Percentiles rank a stretch among this genome's conserved stretches.
These are phyloP conservation scores for Tritrichomonas foetus DNA, from an alignment of 208 protist species.

Conservation along the genomic window DNA sequence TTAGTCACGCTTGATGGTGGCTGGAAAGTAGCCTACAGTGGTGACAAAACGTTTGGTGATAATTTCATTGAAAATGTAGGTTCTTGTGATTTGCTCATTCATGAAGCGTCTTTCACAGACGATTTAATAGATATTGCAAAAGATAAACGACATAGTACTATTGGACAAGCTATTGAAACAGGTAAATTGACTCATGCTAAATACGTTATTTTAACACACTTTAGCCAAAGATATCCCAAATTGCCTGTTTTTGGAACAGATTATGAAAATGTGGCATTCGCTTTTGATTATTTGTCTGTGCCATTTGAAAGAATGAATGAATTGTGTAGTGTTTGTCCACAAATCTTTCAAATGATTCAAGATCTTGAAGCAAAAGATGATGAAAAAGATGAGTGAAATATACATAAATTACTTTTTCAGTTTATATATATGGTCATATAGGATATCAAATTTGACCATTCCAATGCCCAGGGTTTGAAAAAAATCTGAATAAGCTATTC, in stretches of 20 bases:
- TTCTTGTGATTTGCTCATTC: background rate
- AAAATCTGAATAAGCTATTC: too few relatives aligned
- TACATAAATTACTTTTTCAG: too few relatives aligned
- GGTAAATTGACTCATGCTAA: background rate
- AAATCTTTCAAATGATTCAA: too few relatives aligned
- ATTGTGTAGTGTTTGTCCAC: too few relatives aligned
- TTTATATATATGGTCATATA: too few relatives aligned
- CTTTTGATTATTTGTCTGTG: constrained; percentile 20
- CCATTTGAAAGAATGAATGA: too few relatives aligned
- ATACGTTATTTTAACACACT: constrained; percentile 2
- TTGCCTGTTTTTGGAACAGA: background rate
- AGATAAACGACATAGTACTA: background rate
- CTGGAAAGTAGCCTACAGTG: background rate
- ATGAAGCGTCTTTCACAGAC: background rate
- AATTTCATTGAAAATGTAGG: background rate
- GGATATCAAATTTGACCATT: too few relatives aligned
- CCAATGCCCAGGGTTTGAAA: too few relatives aligned
- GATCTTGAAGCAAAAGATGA: too few relatives aligned
- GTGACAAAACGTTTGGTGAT: background rate
- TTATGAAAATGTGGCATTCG: background rate
- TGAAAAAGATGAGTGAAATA: too few relatives aligned
- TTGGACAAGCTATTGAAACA: background rate
- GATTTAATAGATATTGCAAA: background rate
- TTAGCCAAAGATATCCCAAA: constrained; percentile 27
- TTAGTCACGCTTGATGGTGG: background rate